phyloP scores from a whole-genome alignment of 805 yeast species.

The Starmerella apis region DNA sequence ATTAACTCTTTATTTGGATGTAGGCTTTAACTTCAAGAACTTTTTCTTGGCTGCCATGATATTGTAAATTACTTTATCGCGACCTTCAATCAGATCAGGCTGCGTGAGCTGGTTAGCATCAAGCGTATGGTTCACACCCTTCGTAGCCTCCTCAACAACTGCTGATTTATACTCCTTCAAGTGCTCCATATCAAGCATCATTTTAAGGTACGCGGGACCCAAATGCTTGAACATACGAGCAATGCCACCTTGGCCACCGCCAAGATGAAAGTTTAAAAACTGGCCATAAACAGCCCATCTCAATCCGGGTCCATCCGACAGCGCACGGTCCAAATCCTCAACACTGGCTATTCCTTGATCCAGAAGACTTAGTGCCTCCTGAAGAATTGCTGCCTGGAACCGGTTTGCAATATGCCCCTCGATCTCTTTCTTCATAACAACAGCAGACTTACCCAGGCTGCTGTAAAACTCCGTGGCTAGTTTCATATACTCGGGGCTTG shows the following conservation, averaged over 20 bases:
- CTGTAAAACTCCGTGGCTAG: constrained; percentile 11
- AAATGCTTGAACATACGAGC: constrained; percentile 10
- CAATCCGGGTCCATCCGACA: constrained; percentile 18
- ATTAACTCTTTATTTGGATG: neutral
- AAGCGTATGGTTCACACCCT: constrained; percentile 10
- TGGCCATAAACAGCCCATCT: constrained; percentile 20
- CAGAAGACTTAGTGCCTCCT: constrained; percentile 12
- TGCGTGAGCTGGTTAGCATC: constrained; percentile 4
- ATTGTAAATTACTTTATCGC: constrained; percentile 14
- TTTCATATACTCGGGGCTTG: constrained; percentile 7
- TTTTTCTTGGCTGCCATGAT: constrained; percentile 14
- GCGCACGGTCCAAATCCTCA: constrained; percentile 17
- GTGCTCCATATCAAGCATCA: constrained; percentile 12
- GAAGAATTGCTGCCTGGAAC: constrained; percentile 17
- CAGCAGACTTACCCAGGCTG: constrained; percentile 13
- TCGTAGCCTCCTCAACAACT: constrained; percentile 8
- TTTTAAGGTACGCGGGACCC: constrained; percentile 15
- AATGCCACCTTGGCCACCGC: constrained; percentile 19
- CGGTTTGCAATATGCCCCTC: constrained; percentile 22
- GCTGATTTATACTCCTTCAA: constrained; percentile 11
- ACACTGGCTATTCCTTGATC: constrained; percentile 16
- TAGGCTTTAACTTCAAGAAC: constrained; percentile 5
- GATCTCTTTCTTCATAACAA: constrained; percentile 16
- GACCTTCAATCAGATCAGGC: constrained; percentile 13
- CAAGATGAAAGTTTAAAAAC: constrained; percentile 17